Evolutionary conservation across 768 basidiomycete species (phyloP).

Genomic region (Leucocoprinus sp.): DNA sequence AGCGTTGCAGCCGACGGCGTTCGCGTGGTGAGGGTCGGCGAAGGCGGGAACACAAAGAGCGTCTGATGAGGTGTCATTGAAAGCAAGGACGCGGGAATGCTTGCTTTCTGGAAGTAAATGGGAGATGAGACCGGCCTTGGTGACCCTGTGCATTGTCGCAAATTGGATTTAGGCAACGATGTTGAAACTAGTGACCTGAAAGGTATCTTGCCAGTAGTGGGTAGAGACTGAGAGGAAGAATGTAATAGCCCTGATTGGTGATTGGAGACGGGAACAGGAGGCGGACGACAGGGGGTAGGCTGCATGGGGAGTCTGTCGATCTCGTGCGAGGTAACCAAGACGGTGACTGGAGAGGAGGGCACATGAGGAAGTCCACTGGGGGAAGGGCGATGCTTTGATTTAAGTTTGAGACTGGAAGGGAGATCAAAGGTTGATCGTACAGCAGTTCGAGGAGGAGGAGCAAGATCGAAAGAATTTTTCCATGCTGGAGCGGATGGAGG

Average conservation of each 20-base stretch:
- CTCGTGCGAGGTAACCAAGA: conserved; percentile 29
- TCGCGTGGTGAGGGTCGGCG: conserved; percentile 47
- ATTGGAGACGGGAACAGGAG: conserved; percentile 4
- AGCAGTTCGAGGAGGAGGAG: conserved; percentile 46
- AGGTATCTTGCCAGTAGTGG: conserved; percentile 16
- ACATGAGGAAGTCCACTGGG: conserved; percentile 60
- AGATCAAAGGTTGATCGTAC: conserved; percentile 43
- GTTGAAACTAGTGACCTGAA: conserved; percentile 13
- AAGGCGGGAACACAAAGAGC: conserved; percentile 81
- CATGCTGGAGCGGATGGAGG: conserved; percentile 51
- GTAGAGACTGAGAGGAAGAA: conserved; percentile 9
- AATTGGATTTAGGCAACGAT: conserved; percentile 25
- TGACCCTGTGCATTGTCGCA: conserved; percentile 45
- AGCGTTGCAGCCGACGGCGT: conserved; percentile 81
- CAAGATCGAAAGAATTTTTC: conserved; percentile 50
- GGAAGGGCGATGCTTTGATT: conserved; percentile 50
- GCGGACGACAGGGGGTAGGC: conserved; percentile 10
- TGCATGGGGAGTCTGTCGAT: conserved; percentile 13
- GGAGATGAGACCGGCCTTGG: conserved; percentile 50
- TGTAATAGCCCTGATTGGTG: not conserved
- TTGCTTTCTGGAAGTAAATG: conserved; percentile 35
- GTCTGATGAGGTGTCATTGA: conserved; percentile 68
- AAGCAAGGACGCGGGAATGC: conserved; percentile 19
- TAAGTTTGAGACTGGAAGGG: conserved; percentile 26
- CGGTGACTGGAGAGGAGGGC: conserved; percentile 63